Conservation (phyloP, 2,329 filamentous ascomycete species). For the Calonectria pauciramosa region DNA sequence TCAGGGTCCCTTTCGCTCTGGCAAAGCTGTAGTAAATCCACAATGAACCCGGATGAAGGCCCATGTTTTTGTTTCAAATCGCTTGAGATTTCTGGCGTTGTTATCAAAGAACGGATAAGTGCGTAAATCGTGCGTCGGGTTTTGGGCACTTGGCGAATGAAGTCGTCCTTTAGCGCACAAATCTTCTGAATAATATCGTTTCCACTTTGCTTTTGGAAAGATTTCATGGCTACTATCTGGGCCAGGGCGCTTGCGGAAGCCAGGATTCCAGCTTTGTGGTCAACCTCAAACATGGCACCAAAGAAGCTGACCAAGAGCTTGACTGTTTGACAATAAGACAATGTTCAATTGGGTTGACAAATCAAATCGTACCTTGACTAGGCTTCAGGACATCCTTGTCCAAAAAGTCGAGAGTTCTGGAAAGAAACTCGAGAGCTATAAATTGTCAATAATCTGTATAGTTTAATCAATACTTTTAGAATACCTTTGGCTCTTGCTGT, state of each 20-base stretch:
- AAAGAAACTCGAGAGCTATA: conserved; percentile 69
- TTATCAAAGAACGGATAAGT: conserved; percentile 60
- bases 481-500: conserved; percentile 67
- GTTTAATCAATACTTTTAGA: not conserved
- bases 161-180: conserved; percentile 68
- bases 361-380: conserved; percentile 59
- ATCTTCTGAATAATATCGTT: conserved; percentile 64
- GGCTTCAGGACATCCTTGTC: conserved; percentile 60
- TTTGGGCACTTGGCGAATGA: conserved; percentile 64
- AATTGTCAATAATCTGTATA: conserved; percentile 9
- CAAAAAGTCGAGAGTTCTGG: conserved; percentile 65
- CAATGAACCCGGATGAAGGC: conserved; percentile 61
- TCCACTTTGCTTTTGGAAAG: conserved; percentile 64
- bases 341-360: not conserved
- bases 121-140: conserved; percentile 68
- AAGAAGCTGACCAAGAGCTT: conserved; percentile 68
- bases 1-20: conserved; percentile 69
- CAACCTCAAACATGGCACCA: conserved; percentile 69
- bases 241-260: conserved; percentile 67
- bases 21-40: conserved; percentile 64
- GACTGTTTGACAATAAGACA: conserved; percentile 46
- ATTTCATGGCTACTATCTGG: conserved; percentile 63
- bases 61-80: conserved; percentile 62
- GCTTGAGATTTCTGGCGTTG: conserved; percentile 56
- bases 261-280: conserved; percentile 71